Conservation (phyloP, 2,329 filamentous ascomycete species). For the Tolypocladium nubicola region DNA sequence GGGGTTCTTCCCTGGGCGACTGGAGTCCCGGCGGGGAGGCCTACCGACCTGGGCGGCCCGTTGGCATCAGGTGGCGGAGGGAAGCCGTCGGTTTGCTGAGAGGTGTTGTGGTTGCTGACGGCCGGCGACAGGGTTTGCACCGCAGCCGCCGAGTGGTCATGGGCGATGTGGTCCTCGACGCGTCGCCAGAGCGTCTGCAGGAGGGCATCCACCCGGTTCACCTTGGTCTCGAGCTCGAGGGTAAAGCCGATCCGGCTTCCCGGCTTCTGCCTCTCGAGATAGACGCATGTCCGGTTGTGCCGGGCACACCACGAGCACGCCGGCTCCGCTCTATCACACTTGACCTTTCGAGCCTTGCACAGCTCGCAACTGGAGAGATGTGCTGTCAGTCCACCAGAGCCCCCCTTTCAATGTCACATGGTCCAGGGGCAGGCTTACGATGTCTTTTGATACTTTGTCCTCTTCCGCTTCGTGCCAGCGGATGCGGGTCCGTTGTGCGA, state of each 20-base stretch:
- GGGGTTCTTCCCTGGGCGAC: slow-evolving; percentile 25
- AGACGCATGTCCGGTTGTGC: slow-evolving; percentile 56
- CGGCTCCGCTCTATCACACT: slow-evolving; percentile 42
- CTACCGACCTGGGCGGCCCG: slow-evolving; percentile 7
- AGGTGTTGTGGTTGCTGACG: slow-evolving; percentile 22
- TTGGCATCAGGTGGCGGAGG: slow-evolving; percentile 10
- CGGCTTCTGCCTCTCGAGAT: slow-evolving; percentile 61
- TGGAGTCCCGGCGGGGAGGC: slow-evolving; percentile 8
- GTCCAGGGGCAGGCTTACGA: slow-evolving; percentile 20
- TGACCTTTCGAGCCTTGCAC: slow-evolving; percentile 34
- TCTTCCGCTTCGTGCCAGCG: slow-evolving; percentile 25
- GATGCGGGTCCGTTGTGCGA: slow-evolving; percentile 13
- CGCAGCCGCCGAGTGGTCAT: slow-evolving; percentile 16
- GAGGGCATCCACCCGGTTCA: slow-evolving; percentile 39
- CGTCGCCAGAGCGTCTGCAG: slow-evolving; percentile 30
- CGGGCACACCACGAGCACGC: slow-evolving; percentile 63
- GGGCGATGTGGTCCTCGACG: slow-evolving; percentile 29
- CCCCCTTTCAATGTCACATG: neutral
- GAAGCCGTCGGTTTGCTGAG: slow-evolving; percentile 15
- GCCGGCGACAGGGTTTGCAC: slow-evolving; percentile 19
- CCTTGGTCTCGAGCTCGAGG: slow-evolving; percentile 47
- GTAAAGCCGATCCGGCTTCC: slow-evolving; percentile 53
- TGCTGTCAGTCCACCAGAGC: neutral
- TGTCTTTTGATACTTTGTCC: slow-evolving; percentile 29
- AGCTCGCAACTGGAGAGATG: slow-evolving; percentile 25